Evolutionary conservation across 768 basidiomycete genomes (phyloP), one percentile per base, ranked within the genome.

Genomic region (Pleurotus tuber-regium): DNA sequence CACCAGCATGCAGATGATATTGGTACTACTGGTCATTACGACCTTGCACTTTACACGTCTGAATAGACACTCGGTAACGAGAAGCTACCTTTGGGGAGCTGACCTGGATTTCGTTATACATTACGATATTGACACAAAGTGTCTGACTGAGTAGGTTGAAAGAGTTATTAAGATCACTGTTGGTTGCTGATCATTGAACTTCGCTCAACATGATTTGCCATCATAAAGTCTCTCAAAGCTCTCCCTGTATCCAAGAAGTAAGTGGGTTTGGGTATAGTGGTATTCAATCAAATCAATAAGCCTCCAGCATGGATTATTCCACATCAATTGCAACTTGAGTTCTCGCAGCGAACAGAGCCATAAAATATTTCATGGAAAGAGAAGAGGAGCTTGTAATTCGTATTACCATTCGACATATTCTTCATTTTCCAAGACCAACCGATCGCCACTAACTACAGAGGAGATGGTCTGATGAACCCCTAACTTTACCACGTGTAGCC

Each of bases 1-100:
- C 3, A 68, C 76, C 16, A 69, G 66, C 26, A 65, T 69, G 1
- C 76, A 79, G 49, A 62, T 77, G 10, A 57, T 77, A 38, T 54
- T 76, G 26, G 41, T 68, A 21, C 38, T 70, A 1, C 58, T 76
- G 21, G 63, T 54, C 12, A 57, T 63, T 18, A 69, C 68, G 4
- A 69, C 69, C 3, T 16, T 69, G 10, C 66, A 72, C 46, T 74
- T 75, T 52, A 53, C 59, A 42, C 65, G 64, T 29, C 60, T 67
- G 48, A 77, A 79, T 56, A 65, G 60, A 40, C 57, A 70, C 28
- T 54, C 64, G 31, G 54, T 66, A 51, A 70, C 68, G 56, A 70
- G 65, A 51, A 55, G 10, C 53, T 59, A 46, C 66, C 69, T 5
- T 54, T 73, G 8, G 70, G 73, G 56, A 70, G 67, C 5, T 65